Percentiles rank a stretch among this genome's conserved stretches.
Conservation (phyloP, 2,329 filamentous ascomycete genomes). For the Triangularia verruculosa region DNA sequence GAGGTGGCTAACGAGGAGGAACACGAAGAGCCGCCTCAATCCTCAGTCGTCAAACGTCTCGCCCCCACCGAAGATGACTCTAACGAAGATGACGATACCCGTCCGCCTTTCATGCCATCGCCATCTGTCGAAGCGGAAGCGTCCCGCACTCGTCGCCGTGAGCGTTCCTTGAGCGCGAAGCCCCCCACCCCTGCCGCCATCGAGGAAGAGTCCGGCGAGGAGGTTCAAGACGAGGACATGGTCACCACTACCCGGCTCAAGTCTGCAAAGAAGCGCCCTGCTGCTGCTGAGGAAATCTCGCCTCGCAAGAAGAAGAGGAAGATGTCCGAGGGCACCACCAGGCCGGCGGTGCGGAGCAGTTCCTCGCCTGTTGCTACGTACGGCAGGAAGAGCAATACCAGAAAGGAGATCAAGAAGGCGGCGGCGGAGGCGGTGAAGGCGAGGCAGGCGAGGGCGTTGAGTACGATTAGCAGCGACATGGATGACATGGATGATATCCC, state of each 20-base stretch:
- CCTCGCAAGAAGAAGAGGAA: neutral
- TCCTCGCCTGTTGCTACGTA: neutral
- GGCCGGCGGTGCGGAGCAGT: neutral
- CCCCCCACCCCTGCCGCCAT: neutral
- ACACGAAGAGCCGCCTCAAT: neutral
- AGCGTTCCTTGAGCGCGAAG: neutral
- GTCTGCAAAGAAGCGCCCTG: neutral
- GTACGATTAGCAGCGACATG: slow-evolving; percentile 33
- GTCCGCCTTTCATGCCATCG: neutral
- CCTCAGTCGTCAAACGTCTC: neutral
- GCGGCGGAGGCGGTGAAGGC: neutral
- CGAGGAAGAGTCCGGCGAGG: neutral
- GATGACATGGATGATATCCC: slow-evolving; percentile 46
- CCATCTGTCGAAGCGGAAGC: slow-evolving; percentile 13
- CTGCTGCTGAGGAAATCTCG: neutral
- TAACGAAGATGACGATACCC: neutral
- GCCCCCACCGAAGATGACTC: neutral
- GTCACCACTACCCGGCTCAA: neutral
- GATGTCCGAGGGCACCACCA: neutral
- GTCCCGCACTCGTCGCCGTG: slow-evolving; percentile 5
- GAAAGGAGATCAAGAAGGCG: slow-evolving; percentile 1
- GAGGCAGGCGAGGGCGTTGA: neutral
- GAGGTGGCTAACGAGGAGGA: slow-evolving; percentile 2
- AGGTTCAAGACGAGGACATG: neutral
- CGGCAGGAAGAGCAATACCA: neutral